Conservation (phyloP, 148 eudicot species). For the Beta vulgaris region DNA sequence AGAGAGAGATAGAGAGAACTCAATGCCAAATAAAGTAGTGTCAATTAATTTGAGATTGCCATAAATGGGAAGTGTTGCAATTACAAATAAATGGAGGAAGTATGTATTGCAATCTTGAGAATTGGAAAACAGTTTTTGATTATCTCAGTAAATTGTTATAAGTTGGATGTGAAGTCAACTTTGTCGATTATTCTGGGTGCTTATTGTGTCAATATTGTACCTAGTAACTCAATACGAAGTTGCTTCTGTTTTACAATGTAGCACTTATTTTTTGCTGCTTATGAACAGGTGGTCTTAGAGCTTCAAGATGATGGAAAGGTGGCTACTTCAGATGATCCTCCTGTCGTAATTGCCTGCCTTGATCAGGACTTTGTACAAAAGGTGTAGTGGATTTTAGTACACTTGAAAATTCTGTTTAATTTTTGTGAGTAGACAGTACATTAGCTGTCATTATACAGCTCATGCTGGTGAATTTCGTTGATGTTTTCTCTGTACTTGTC, state of each 20-base stretch:
- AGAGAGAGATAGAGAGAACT: no score
- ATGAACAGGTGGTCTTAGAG: conserved; percentile 70
- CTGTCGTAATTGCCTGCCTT: conserved; percentile 72
- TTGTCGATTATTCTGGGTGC: not conserved
- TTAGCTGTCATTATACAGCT: not conserved
- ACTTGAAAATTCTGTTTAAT: not conserved
- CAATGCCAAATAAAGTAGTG: no score
- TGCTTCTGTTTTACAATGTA: not conserved
- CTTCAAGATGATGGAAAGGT: conserved; percentile 72
- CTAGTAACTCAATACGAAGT: not conserved
- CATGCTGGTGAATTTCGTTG: not conserved
- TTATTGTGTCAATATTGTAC: not conserved
- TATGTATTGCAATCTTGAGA: not conserved
- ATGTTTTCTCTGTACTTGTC: not conserved
- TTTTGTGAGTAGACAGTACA: conserved; percentile 5
- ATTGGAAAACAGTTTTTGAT: not conserved
- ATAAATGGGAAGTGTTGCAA: no score
- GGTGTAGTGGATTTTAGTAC: conserved; percentile 37
- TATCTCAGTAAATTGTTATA: not conserved
- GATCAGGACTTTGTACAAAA: conserved; percentile 60
- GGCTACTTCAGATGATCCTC: conserved; percentile 86
- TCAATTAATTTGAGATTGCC: no score
- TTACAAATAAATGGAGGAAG: no score
- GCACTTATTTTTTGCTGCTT: not conserved
- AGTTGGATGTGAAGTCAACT: not conserved